Evolutionary conservation across 257 asterid species (phyloP).

Genomic region (Solanum bulbocastanum): DNA sequence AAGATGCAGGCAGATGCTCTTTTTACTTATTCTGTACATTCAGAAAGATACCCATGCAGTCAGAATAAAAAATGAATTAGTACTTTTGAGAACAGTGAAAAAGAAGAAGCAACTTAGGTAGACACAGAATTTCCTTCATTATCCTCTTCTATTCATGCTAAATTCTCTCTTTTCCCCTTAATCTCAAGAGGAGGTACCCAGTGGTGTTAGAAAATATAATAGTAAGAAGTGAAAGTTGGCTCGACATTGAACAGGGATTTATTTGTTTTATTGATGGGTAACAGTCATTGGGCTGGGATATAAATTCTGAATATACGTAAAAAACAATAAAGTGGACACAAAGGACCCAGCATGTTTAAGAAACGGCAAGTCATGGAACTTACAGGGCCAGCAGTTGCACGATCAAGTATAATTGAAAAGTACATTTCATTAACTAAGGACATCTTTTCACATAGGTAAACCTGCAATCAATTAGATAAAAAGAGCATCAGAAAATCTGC

Average conservation of each 20-base stretch:
- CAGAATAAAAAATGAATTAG: not conserved
- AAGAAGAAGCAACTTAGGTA: not conserved
- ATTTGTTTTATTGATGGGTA: not conserved
- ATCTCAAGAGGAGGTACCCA: not conserved
- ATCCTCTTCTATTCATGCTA: not conserved
- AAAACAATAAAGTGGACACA: not conserved
- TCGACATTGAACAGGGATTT: not conserved
- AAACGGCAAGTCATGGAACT: conserved; percentile 21
- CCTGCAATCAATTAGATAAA: conserved; percentile 30
- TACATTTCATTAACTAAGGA: conserved; percentile 99
- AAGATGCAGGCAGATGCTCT: not conserved
- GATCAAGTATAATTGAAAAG: conserved; percentile 96
- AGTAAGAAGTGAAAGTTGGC: not conserved
- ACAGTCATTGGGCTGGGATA: not conserved
- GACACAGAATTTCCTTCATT: not conserved
- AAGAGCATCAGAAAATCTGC: not conserved
- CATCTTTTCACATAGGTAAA: conserved; percentile 83
- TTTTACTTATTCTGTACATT: not conserved
- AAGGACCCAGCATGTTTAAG: not conserved
- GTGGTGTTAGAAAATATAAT: not conserved
- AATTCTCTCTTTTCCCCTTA: not conserved
- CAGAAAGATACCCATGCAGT: not conserved
- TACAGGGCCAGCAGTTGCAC: conserved; percentile 94
- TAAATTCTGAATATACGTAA: not conserved
- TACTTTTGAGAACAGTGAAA: not conserved